These are phyloP conservation scores for Termitomyces sp. DNA, from an alignment of 768 basidiomycete species.

Conservation along the genomic window DNA sequence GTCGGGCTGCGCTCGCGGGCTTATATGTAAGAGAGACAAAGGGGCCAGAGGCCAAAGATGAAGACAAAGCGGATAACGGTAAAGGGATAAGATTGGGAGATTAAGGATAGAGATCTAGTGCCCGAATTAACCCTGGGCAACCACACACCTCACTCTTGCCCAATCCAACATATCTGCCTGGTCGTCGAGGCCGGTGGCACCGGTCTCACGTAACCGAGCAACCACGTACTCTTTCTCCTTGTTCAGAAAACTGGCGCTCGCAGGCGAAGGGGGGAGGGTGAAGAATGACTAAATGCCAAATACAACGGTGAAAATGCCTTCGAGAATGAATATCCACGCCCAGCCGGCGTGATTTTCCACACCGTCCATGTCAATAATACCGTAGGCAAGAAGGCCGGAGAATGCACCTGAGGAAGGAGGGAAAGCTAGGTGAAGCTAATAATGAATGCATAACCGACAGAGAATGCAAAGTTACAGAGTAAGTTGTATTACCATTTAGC, in stretches of 20 bases:
- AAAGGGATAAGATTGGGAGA: too few species aligned
- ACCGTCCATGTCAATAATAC: constrained; percentile 61
- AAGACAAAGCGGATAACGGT: too few species aligned
- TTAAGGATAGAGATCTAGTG: too few species aligned
- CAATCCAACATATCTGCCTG: constrained; percentile 44
- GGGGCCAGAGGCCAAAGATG: too few species aligned
- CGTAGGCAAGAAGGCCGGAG: constrained; percentile 62
- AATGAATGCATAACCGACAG: too few species aligned
- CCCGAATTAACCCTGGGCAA: too few species aligned
- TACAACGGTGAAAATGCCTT: constrained; percentile 58
- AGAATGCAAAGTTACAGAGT: too few species aligned
- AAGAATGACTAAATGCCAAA: constrained; percentile 49
- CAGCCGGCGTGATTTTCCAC: constrained; percentile 49
- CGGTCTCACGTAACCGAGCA: constrained; percentile 34
- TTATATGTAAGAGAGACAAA: too few species aligned
- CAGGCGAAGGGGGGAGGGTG: constrained; percentile 40
- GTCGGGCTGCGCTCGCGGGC: too few species aligned
- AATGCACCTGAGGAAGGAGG: constrained; percentile 63
- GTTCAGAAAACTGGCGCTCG: constrained; percentile 43
- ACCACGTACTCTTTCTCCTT: constrained; percentile 43
- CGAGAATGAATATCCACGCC: constrained; percentile 66
- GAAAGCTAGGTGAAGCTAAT: too few species aligned
- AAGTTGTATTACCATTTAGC: too few species aligned
- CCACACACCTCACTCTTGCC: too few species aligned
- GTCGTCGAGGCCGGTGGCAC: constrained; percentile 28